Conservation (phyloP, 371 early-diverging fungal genomes). For the Mortierella sp. region DNA sequence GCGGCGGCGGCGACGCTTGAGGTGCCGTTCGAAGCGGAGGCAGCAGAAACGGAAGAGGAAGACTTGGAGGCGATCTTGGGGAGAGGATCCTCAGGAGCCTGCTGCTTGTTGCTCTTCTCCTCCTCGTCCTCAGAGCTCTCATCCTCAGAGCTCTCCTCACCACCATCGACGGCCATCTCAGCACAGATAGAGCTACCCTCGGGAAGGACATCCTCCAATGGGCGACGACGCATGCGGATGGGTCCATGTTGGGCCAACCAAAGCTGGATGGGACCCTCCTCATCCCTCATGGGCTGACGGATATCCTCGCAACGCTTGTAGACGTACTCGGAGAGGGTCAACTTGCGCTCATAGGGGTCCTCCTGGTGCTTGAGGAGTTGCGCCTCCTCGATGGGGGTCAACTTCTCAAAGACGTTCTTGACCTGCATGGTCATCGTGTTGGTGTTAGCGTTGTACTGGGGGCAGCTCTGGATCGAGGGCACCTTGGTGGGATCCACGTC, state of each 20-base stretch:
- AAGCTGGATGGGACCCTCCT: conserved; percentile 54
- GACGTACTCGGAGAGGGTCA: conserved; percentile 51
- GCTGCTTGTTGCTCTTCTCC: conserved; percentile 1
- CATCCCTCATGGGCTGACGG: conserved; percentile 55
- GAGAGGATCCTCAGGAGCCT: conserved; percentile 34
- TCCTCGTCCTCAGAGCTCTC: conserved; percentile 22
- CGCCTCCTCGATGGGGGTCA: conserved; percentile 35
- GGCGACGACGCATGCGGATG: conserved; percentile 51
- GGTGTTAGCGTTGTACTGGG: conserved; percentile 40
- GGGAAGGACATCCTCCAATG: conserved; percentile 26
- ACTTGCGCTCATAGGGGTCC: conserved; percentile 47
- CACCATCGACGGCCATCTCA: conserved; percentile 16
- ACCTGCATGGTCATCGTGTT: conserved; percentile 52
- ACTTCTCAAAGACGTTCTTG: conserved; percentile 57
- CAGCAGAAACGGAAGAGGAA: background rate
- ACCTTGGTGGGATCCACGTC: conserved; percentile 47
- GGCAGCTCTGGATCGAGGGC: conserved; percentile 33
- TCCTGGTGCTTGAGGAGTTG: conserved; percentile 44
- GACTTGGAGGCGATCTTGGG: conserved; percentile 54
- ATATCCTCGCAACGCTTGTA: conserved; percentile 57
- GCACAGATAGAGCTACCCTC: background rate
- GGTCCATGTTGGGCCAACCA: conserved; percentile 59
- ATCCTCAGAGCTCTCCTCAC: conserved; percentile 18
- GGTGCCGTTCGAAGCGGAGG: background rate
- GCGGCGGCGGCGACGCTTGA: background rate